Evolutionary conservation across 176 grass and related monocot genomes (phyloP).

Genomic region (Echinochloa phyllopogon): DNA sequence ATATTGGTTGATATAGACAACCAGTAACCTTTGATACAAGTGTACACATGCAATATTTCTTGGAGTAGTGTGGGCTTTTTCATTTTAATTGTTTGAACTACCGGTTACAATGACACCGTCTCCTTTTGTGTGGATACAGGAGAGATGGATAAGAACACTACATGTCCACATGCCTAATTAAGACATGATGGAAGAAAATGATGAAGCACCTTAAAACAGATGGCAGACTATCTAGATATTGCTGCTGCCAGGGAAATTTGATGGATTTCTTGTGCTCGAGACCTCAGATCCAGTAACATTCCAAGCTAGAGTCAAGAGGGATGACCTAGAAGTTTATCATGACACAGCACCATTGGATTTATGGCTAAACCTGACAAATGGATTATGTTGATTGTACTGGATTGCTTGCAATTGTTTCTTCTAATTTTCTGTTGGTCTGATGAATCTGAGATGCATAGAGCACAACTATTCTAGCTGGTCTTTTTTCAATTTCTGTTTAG

Average conservation of each 20-base stretch:
- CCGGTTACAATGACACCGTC: constrained; percentile 17
- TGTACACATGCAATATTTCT: not conserved
- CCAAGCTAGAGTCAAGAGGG: not conserved
- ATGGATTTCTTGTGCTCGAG: not conserved
- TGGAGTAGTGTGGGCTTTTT: not conserved
- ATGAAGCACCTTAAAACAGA: not conserved
- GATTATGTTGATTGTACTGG: not conserved
- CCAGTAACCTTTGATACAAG: not conserved
- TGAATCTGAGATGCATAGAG: not conserved
- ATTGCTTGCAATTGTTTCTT: not conserved
- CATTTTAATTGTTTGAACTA: constrained; percentile 10
- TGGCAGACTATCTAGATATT: not conserved
- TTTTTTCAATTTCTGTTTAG: not conserved
- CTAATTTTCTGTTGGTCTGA: not conserved
- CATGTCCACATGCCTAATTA: not conserved
- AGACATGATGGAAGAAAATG: not conserved
- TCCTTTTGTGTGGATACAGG: constrained; percentile 23
- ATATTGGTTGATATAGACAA: not conserved
- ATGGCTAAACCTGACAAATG: not conserved
- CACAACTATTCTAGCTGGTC: not conserved
- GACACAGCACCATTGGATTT: not conserved
- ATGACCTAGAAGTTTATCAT: not conserved
- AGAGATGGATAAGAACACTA: constrained; percentile 18
- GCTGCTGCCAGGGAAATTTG: constrained; percentile 9
- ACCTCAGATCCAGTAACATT: not conserved